phyloP scores from a whole-genome alignment of 306 rosid genomes.

The Fagus sylvatica region DNA sequence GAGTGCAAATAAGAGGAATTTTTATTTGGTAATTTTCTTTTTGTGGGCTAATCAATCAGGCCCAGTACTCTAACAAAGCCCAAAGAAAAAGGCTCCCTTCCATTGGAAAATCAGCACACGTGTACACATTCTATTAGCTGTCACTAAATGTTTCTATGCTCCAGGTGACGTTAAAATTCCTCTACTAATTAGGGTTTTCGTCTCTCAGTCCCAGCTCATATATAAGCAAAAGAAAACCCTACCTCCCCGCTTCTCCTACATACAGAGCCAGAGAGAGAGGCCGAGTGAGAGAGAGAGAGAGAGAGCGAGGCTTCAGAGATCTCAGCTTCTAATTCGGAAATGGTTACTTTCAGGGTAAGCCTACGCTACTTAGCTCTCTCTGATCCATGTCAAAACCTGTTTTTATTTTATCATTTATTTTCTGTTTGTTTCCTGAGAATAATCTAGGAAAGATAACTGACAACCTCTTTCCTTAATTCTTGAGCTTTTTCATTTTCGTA shows the following conservation, averaged over 20 bases:
- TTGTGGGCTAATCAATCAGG: neutral
- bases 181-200: slow-evolving; percentile 34
- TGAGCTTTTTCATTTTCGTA: neutral
- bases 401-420: neutral
- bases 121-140: neutral
- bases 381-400: neutral
- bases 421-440: neutral
- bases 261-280: neutral
- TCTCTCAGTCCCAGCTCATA: slow-evolving; percentile 3
- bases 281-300: neutral
- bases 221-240: slow-evolving; percentile 41
- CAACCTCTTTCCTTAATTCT: neutral
- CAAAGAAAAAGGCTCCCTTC: neutral
- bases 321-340: slow-evolving; percentile 28
- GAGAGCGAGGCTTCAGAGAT: slow-evolving; percentile 2
- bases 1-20: too few species aligned
- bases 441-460: neutral
- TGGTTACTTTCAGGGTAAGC: slow-evolving; percentile 69
- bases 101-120: neutral
- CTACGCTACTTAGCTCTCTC: neutral
- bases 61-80: neutral
- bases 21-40: neutral
- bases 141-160: neutral
- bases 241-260: neutral
- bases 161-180: neutral